Conservation (phyloP, 441 rosid species). For the Bocquillonia castaneifolia region DNA sequence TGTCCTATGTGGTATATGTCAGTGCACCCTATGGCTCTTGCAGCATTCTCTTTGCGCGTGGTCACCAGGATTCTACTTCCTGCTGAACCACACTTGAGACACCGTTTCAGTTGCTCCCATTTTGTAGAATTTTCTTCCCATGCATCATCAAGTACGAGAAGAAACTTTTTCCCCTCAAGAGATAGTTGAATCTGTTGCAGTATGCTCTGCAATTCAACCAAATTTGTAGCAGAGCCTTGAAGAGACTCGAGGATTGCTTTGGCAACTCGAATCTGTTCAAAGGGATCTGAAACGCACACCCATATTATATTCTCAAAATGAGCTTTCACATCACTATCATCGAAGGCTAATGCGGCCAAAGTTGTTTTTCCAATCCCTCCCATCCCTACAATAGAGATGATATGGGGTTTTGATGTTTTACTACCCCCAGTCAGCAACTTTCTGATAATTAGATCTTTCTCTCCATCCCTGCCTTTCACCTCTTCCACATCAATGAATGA, state of each 20-base stretch:
- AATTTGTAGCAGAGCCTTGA: rapidly evolving
- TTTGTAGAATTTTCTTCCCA: constrained; percentile 10
- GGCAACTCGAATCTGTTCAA: neutral
- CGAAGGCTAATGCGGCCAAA: constrained; percentile 8
- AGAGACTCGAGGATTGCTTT: constrained; percentile 1
- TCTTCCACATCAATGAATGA: neutral
- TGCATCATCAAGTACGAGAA: constrained; percentile 19
- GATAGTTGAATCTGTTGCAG: rapidly evolving
- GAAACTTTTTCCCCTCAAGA: neutral
- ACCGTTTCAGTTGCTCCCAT: neutral
- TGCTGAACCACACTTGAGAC: neutral
- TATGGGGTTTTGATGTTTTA: neutral
- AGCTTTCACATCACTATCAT: neutral
- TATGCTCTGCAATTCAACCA: neutral
- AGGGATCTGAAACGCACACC: constrained; percentile 7
- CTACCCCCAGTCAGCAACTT: neutral
- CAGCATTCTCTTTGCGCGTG: too few relatives aligned
- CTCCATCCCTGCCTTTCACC: neutral
- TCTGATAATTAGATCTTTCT: neutral
- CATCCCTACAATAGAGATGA: constrained; percentile 12
- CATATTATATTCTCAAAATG: neutral
- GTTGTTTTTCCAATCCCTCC: too few relatives aligned
- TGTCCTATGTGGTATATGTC: too few relatives aligned
- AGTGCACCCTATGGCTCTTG: too few relatives aligned
- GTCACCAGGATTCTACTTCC: constrained; percentile 9